Base-by-base conservation (phyloP, 1,284 basidiomycete species). In the Golubevia sp. region DNA sequence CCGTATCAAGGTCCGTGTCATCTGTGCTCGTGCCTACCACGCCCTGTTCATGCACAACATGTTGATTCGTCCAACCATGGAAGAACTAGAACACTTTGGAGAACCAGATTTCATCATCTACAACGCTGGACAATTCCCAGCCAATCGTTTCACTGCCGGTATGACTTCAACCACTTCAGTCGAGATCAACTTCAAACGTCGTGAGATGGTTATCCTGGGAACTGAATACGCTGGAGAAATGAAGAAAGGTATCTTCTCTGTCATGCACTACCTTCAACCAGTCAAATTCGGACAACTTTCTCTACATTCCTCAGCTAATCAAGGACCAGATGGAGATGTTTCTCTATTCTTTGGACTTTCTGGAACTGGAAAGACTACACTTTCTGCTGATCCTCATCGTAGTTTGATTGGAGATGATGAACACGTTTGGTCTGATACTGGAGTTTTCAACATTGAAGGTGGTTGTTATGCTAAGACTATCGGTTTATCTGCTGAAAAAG, bases 211-310 rank as follows among this genome's bases (percentile, higher is more conserved):
- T 84, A 99, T 99, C 84, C 92, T 99, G 79, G 96, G 97, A 68
- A 98, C 97, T 62, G 96, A 99, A 85, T 99, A 99, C 85, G 97
- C 97, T 58, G 97, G 97, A 70, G 97, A 99, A 88, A 99, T 99
- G 97, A 99, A 99, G 88, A 99, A 99, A 90, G 97, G 97, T 85
- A 93, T 99, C 85, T 99, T 99, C 88, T 94, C 92, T 59, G 95
- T 99, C 81, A 99, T 99, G 97, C 97, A 99, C 87, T 99, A 99
- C 86, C 89, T 99, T 71, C 94, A 97, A 88, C 96, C 97, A 21
- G 91, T 99, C 88, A 98, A 97, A 86, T 99, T 97, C 84, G 94
- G 94, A 65, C 94, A 97, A 85, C 90, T 99, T 66, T 98, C 95
- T 34, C 89, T 99, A 64, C 97, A 99, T 87, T 98, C 97, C n/a